Conservation (phyloP, 2,329 filamentous ascomycete genomes). For the Fonsecaea pugnacius region DNA sequence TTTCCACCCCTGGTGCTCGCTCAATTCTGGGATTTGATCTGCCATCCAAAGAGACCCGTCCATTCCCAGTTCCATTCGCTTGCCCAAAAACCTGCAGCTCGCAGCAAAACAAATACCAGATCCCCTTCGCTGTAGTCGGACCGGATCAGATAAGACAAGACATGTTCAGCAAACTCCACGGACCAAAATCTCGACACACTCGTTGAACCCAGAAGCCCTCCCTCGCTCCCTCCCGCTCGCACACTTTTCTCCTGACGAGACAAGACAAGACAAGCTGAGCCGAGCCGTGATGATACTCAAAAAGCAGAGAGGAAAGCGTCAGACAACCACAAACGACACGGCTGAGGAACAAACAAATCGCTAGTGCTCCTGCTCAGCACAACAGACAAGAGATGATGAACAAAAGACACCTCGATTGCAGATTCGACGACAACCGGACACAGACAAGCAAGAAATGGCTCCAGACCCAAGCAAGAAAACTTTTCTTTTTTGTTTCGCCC, state of each 20-base stretch:
- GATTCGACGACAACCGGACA: neutral
- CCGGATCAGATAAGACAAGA: no score
- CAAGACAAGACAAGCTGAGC: no score
- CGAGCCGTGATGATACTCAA: no score
- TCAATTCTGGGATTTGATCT: conserved; percentile 1
- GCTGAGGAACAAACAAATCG: neutral
- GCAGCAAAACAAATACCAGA: neutral
- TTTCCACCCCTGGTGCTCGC: neutral
- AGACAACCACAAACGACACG: neutral
- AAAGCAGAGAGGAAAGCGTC: no score
- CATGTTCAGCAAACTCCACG: no score
- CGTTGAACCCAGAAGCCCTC: no score
- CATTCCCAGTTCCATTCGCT: neutral
- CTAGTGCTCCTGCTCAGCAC: neutral
- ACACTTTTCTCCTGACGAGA: no score
- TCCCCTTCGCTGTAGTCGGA: neutral
- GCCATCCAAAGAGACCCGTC: neutral
- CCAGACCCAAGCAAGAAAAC: neutral
- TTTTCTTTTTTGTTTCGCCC: neutral
- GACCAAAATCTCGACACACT: no score
- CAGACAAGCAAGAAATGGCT: neutral
- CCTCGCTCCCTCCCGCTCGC: no score
- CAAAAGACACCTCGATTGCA: neutral
- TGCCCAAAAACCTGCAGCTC: neutral
- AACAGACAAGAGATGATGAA: neutral